Conservation (phyloP, 352 stramenopile genomes). For the Pythium rishiriense region DNA sequence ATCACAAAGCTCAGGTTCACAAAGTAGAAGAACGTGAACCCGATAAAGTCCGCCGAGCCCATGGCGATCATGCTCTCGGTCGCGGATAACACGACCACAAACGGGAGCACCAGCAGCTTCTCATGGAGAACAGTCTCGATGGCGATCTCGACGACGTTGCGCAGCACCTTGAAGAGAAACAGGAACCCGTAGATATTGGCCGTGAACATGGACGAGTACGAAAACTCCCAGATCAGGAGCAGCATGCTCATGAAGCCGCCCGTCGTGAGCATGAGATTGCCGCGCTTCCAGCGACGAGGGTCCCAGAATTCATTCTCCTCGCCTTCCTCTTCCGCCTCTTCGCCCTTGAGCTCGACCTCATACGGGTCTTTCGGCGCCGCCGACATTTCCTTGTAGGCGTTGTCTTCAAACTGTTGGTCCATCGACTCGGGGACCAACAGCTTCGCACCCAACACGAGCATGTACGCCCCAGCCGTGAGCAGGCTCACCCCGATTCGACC, state of each 20-base stretch:
- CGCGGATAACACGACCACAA: conserved; percentile 89
- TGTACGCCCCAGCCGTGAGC: conserved; percentile 80
- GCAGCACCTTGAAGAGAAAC: conserved; percentile 89
- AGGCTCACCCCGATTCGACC: conserved; percentile 87
- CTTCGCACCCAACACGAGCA: conserved; percentile 57
- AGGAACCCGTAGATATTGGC: conserved; percentile 91
- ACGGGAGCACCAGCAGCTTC: conserved; percentile 88
- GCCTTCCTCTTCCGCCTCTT: conserved; percentile 48
- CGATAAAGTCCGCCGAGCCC: conserved; percentile 94
- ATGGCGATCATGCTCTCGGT: conserved; percentile 95
- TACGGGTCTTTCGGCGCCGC: conserved; percentile 51
- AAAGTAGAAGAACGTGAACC: conserved; percentile 95
- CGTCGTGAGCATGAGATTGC: conserved; percentile 88
- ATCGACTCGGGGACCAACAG: conserved; percentile 87
- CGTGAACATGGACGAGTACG: conserved; percentile 93
- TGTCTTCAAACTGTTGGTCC: conserved; percentile 74
- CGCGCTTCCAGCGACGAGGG: conserved; percentile 88
- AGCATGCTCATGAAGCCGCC: conserved; percentile 85
- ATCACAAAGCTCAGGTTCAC: conserved; percentile 92
- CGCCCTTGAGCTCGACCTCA: conserved; percentile 53
- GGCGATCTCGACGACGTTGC: conserved; percentile 80
- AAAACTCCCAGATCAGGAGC: conserved; percentile 96
- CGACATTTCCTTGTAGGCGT: conserved; percentile 73
- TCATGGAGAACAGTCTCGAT: conserved; percentile 90
- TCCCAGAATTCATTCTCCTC: conserved; percentile 81